phyloP scores from a whole-genome alignment of 495 filamentous ascomycete species.

The Talaromyces nanjingensis region DNA sequence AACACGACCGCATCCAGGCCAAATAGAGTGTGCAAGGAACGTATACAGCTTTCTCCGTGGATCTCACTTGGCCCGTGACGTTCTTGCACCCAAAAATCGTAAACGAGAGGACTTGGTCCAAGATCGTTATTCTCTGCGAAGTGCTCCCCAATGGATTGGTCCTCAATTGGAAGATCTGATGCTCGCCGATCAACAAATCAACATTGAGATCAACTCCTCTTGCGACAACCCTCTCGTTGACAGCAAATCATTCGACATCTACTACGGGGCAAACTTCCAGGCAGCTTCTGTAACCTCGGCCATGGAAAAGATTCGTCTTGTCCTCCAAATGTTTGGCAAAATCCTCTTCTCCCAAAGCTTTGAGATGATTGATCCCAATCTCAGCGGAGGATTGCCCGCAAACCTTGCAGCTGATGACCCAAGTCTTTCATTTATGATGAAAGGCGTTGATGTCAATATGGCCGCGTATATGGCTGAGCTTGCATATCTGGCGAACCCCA shows the following conservation, averaged over 20 bases:
- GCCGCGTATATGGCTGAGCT: constrained; percentile 53
- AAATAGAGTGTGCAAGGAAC: constrained; percentile 44
- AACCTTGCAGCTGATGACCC: constrained; percentile 52
- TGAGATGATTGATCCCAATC: constrained; percentile 47
- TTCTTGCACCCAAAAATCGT: constrained; percentile 10
- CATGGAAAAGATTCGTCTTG: constrained; percentile 51
- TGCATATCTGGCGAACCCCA: constrained; percentile 45
- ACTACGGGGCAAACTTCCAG: constrained; percentile 56
- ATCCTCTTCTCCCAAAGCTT: constrained; percentile 51
- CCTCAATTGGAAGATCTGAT: constrained; percentile 52
- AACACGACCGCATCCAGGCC: constrained; percentile 50
- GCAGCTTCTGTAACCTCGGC: constrained; percentile 48
- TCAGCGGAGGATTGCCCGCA: constrained; percentile 48
- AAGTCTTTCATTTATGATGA: constrained; percentile 42
- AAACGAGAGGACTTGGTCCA: constrained; percentile 32
- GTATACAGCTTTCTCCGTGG: constrained; percentile 39
- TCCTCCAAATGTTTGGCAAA: constrained; percentile 49
- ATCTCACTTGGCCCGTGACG: constrained; percentile 14
- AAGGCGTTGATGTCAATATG: constrained; percentile 55
- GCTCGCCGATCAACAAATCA: constrained; percentile 49
- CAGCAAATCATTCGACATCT: constrained; percentile 9
- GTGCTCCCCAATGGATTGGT: constrained; percentile 56
- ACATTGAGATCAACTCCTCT: constrained; percentile 52
- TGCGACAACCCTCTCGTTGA: constrained; percentile 57
- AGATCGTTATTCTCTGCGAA: constrained; percentile 56